Percentiles rank a stretch among this genome's conserved stretches.
Evolutionary conservation across 257 asterid genomes (phyloP).

Genomic region (Solanum dulcamara): DNA sequence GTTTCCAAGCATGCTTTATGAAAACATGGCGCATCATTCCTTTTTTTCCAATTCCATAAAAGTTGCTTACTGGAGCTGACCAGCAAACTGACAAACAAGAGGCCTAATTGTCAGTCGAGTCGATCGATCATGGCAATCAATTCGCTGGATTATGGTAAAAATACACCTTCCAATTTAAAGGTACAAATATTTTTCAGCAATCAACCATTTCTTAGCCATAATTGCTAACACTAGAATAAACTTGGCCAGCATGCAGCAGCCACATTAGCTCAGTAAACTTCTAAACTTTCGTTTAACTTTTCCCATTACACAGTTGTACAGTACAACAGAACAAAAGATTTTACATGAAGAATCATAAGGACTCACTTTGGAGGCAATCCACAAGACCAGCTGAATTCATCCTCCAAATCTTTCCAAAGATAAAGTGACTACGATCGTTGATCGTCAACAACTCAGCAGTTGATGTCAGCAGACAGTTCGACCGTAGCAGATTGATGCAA

Average conservation of each 20-base stretch:
- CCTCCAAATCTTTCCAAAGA: background rate
- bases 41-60: background rate
- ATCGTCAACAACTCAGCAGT: background rate
- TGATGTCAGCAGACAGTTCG: background rate
- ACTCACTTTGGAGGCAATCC: background rate
- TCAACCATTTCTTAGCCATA: background rate
- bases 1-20: background rate
- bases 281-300: background rate
- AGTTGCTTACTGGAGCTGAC: background rate
- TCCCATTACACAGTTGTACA: background rate
- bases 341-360: background rate
- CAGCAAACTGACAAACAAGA: background rate
- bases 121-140: background rate
- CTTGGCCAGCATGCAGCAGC: background rate
- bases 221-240: background rate
- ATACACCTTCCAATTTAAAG: background rate
- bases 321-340: background rate
- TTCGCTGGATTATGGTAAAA: background rate
- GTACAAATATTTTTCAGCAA: background rate
- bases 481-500: slow-evolving; percentile 1
- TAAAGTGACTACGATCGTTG: background rate
- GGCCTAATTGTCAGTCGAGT: background rate
- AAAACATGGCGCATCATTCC: background rate
- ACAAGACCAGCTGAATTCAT: background rate
- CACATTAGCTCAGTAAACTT: background rate